phyloP scores from a whole-genome alignment of 2,329 filamentous ascomycete species.

The Aspergillus alliaceus region DNA sequence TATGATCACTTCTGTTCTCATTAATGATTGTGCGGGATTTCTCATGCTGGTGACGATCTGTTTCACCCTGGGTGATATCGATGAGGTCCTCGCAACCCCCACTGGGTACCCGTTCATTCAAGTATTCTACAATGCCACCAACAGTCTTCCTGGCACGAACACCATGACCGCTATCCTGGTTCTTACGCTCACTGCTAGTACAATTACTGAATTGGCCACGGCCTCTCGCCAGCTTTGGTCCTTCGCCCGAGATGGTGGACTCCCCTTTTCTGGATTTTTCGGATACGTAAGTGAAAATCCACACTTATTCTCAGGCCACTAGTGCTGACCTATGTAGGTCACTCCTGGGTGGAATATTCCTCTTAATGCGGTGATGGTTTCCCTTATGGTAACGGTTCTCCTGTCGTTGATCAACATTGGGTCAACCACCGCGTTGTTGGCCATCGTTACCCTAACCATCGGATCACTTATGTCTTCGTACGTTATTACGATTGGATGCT shows the following conservation, averaged over 20 bases:
- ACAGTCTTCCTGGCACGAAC: constrained; percentile 41
- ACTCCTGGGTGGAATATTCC: constrained; percentile 41
- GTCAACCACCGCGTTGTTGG: constrained; percentile 54
- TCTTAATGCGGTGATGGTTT: constrained; percentile 32
- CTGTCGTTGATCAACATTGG: constrained; percentile 54
- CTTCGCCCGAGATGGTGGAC: constrained; percentile 45
- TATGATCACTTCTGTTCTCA: constrained; percentile 36
- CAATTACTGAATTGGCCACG: constrained; percentile 33
- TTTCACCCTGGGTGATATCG: constrained; percentile 39
- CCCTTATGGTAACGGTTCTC: constrained; percentile 35
- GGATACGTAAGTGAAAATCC: constrained; percentile 9
- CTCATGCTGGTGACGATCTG: constrained; percentile 40
- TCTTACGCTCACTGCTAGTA: constrained; percentile 38
- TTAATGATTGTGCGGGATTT: constrained; percentile 42
- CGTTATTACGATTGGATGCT: constrained; percentile 43
- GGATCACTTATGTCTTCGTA: constrained; percentile 54
- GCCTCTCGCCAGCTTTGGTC: constrained; percentile 42
- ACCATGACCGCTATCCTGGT: constrained; percentile 47
- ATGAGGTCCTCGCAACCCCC: constrained; percentile 22
- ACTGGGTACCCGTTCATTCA: constrained; percentile 36
- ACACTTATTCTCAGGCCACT: background rate
- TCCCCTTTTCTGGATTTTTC: constrained; percentile 32
- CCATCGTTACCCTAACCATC: constrained; percentile 54
- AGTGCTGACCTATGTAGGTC: constrained; percentile 27
- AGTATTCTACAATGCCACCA: constrained; percentile 36